Evolutionary conservation across 1,284 basidiomycete genomes (phyloP), one percentile per base, ranked within the genome.

Genomic region (Amylostereum areolatum): DNA sequence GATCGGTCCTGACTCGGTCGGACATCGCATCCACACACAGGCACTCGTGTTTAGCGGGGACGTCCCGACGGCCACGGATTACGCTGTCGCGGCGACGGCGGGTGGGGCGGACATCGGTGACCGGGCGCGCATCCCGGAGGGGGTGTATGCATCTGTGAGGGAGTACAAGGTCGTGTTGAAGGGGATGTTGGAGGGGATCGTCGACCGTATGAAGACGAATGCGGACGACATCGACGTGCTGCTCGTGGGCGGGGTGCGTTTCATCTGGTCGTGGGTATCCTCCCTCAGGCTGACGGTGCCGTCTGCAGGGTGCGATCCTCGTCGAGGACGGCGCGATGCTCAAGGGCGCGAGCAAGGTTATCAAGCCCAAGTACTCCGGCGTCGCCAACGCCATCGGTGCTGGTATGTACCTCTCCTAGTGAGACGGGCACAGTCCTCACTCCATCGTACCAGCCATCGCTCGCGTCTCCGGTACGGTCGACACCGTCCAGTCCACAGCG

Each of bases 311-410:
- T 8, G 41, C 41, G 5, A 27, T 43, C 7, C 41, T 43, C 27
- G 41, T 43, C 24, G 41, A 43, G 41, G 41, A 43, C 27, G 3
- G 41, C 24, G 28, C 27, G 7, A 47, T 59, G 6, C 63, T 82
- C 0, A 57, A 62, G 9, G 80, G 78, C 11, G 73, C 79, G 3
- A 66, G 59, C 25, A 65, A 71, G 45, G 71, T 81, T 34, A 67
- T 77, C 44, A 68, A 73, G 10, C 76, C 78, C 11, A 72, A 72
- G 0, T 72, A 69, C 58, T 73, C 71, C 50, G 67, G 71, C 43
- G 76, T 78, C 9, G 78, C 79, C 1, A 82, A 82, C 54, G 80
- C 79, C 3, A 77, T 81, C 11, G 78, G 80, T 72, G 10, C 70
- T 70, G 63, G 71, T 70, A 44, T 5, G 59, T 42, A 18, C 28